Evolutionary conservation across 1,284 basidiomycete genomes (phyloP).

Genomic region (Leccinum griseonigrum): DNA sequence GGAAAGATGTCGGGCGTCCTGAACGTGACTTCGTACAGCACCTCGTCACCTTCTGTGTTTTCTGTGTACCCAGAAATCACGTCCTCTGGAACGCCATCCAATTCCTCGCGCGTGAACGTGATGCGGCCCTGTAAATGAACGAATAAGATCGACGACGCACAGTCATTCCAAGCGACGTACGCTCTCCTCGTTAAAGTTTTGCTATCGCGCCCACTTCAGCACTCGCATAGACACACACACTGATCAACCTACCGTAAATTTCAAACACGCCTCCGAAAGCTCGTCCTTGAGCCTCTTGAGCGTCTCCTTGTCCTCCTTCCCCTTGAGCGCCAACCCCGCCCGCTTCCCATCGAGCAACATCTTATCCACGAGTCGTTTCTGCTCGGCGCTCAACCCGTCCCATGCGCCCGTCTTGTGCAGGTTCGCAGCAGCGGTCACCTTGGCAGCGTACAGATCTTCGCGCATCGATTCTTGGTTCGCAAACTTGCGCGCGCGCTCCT

Average conservation of each 20-base stretch:
- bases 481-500: conserved; percentile 65
- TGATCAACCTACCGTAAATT: conserved; percentile 59
- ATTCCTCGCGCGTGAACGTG: conserved; percentile 66
- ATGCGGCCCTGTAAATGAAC: conserved; percentile 47
- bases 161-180: conserved; percentile 36
- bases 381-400: conserved; percentile 61
- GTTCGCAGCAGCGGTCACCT: conserved; percentile 66
- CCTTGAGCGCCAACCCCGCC: conserved; percentile 70
- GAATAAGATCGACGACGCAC: background rate
- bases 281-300: conserved; percentile 65
- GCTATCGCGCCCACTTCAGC: conserved; percentile 38
- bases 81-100: conserved; percentile 76
- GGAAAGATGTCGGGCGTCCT: conserved; percentile 72
- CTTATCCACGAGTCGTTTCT: conserved; percentile 72
- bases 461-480: conserved; percentile 73
- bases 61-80: conserved; percentile 74
- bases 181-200: conserved; percentile 86
- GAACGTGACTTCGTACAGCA: conserved; percentile 59
- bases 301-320: conserved; percentile 51
- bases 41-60: conserved; percentile 51
- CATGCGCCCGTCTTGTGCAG: conserved; percentile 55
- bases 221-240: too few species aligned
- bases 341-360: conserved; percentile 76
- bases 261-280: conserved; percentile 65
- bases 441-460: conserved; percentile 71